Base-by-base conservation (phyloP, 768 basidiomycete genomes). In the Lactarius hatsudake region DNA sequence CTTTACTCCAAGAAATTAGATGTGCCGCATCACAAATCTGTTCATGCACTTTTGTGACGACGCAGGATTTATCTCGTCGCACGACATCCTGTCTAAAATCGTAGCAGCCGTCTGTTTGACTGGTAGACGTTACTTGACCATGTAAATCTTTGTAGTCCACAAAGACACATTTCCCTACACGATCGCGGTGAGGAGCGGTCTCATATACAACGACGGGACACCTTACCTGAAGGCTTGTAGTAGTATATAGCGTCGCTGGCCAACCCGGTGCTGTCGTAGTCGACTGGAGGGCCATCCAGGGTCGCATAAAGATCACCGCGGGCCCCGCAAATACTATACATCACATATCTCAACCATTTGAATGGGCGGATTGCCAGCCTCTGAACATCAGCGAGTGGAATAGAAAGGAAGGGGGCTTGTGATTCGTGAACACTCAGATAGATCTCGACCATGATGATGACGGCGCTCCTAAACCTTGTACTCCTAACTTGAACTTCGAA, bases 271-370 rank as follows among this genome's bases (percentile, higher is more conserved):
- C 32, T 32, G 32, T 32, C 32, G 32, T 32, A 32, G 32, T 45
- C 43, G 18, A 45, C 20, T 9, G 20, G 7, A 20, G 43, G 20
- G 43, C 43, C 43, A 7, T 45, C 43, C 8, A 7, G 43, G 8
- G 7, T 20, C 8, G 43, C 8, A 9, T 20, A 45, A n/a, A 45
- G 43, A 9, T 45, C 20, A 9, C 43, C 43, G 0, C 7, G 42
- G 7, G 61, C 61, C 4, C 61, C 61, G 36, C 61, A 62, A 20
- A 62, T 62, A 26, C 36, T 2, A 5, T 40, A 62, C 61, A 62
- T 62, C 9, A 62, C 51, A 30, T 54, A 62, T 8, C 61, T 36
- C 6, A 62, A 3, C 51, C 48, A 62, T 40, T 18, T 48, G 28
- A 62, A 62, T 28, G 61, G 42, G 2, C 23, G 32, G 40, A 45